Conservation (phyloP, 1,284 basidiomycete genomes). For the Thecaphora thlaspeos region DNA sequence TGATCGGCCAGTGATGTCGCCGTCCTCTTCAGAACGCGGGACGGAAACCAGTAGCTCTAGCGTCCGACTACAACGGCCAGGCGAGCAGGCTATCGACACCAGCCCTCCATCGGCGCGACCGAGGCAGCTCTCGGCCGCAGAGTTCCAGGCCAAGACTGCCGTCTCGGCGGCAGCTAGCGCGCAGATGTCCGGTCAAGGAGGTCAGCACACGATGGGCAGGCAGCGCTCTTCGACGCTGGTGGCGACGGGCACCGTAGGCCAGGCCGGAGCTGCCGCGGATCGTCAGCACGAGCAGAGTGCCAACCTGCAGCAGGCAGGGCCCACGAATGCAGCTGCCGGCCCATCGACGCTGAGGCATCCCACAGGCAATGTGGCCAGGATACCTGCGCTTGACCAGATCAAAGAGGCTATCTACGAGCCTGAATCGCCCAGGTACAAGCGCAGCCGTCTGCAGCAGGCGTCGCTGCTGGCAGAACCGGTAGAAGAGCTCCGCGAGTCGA, state of each 20-base stretch:
- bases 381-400: constrained; percentile 12
- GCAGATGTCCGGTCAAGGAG: no score
- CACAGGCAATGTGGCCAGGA: constrained; percentile 3
- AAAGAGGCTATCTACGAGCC: constrained; percentile 13
- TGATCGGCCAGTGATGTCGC: no score
- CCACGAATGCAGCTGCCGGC: no score
- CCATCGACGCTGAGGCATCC: constrained; percentile 4
- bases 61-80: no score
- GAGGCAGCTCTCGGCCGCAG: background rate
- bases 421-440: constrained; percentile 6
- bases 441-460: background rate
- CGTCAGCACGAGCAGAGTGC: no score
- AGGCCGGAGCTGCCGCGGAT: no score
- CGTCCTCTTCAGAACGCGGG: no score
- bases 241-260: background rate
- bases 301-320: background rate
- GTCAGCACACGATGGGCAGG: background rate
- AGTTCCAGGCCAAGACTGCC: background rate
- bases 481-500: constrained; percentile 4
- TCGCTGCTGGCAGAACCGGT: background rate
- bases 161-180: background rate
- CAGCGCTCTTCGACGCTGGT: background rate
- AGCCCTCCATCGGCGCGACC: background rate
- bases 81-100: background rate
- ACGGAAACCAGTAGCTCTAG: no score